These are phyloP conservation scores for Plasmodium cynomolgi DNA, from an alignment of 169 alveolate species.

Conservation along the genomic window DNA sequence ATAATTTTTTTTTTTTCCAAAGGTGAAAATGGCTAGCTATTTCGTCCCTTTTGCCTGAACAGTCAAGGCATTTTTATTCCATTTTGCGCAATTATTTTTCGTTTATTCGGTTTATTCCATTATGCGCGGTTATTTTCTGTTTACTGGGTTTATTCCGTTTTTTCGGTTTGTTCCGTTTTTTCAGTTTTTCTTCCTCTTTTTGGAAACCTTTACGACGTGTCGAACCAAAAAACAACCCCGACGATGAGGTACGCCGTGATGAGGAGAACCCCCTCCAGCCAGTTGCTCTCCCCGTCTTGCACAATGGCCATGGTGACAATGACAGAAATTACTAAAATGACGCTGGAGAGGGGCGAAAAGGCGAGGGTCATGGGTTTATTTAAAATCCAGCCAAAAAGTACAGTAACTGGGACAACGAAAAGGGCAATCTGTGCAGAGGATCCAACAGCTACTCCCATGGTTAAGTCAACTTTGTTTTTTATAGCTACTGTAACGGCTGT, in stretches of 20 bases:
- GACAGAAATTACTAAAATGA: constrained; percentile 83
- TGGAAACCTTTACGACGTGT: constrained; percentile 15
- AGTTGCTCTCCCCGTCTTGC: constrained; percentile 90
- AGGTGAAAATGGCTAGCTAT: not conserved
- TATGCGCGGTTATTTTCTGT: not conserved
- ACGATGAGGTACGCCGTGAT: constrained; percentile 87
- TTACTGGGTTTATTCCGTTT: not conserved
- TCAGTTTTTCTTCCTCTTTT: not conserved
- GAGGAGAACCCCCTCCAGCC: constrained; percentile 90
- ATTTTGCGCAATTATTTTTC: not conserved
- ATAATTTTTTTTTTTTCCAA: not conserved
- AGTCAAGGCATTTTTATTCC: not conserved
- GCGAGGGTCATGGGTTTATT: constrained; percentile 88
- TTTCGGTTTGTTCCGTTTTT: not conserved
- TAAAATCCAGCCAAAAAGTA: constrained; percentile 89
- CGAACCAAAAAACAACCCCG: constrained; percentile 87
- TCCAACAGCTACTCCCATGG: constrained; percentile 93
- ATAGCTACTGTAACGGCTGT: constrained; percentile 90
- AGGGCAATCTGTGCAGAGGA: constrained; percentile 89
- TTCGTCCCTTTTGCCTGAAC: not conserved
- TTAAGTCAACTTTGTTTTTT: constrained; percentile 88
- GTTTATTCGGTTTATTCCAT: too few relatives aligned
- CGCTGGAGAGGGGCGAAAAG: constrained; percentile 85
- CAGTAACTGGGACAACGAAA: constrained; percentile 90
- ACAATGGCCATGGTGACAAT: constrained; percentile 86